A percentile compares a stretch with the other conserved stretches of the same genome.
phyloP scores from a whole-genome alignment of 345 rosid species.

The Eucalyptus camaldulensis region DNA sequence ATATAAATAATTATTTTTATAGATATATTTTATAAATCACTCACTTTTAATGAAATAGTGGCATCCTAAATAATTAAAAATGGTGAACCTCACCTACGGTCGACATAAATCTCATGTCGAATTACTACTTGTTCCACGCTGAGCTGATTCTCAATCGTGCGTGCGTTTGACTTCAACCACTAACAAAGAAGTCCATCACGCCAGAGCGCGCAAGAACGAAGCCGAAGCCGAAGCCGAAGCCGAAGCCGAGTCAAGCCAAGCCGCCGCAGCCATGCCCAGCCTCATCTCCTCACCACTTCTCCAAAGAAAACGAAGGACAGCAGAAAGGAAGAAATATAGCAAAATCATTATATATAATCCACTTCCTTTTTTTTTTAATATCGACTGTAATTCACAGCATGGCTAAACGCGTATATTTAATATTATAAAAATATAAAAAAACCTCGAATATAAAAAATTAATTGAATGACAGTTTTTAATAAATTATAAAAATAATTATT shows the following conservation, averaged over 20 bases:
- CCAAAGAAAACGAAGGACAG: neutral
- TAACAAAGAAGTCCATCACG: neutral
- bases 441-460: no score
- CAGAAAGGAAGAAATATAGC: neutral
- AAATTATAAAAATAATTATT: no score
- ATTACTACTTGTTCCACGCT: neutral
- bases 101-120: neutral
- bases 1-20: no score
- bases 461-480: no score
- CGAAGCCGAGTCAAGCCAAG: neutral
- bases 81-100: neutral
- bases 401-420: neutral
- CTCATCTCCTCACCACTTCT: neutral
- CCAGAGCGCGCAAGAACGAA: neutral
- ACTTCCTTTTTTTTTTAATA: neutral
- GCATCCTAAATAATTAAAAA: no score
- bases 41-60: no score
- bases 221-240: neutral
- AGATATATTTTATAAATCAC: no score
- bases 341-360: neutral
- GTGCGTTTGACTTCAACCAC: neutral
- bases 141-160: neutral
- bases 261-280: neutral
- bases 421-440: neutral
- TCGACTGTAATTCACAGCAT: neutral